These are phyloP conservation scores for Xerocomellus intermedius DNA, from an alignment of 768 basidiomycete genomes.

Conservation along the genomic window DNA sequence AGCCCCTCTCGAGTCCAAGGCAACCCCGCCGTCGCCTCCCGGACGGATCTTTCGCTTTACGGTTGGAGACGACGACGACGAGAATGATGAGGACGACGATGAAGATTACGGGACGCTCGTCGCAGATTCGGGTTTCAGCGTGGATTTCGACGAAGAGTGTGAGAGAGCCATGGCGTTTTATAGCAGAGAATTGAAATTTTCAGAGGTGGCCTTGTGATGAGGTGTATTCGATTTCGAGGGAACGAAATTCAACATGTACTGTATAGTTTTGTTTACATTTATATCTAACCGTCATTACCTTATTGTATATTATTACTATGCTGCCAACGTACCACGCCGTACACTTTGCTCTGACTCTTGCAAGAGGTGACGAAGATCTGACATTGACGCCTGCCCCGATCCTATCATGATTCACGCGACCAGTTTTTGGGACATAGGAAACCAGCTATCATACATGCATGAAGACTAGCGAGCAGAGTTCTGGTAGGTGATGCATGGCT, in stretches of 20 bases:
- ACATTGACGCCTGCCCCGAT: background rate
- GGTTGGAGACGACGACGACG: slow-evolving; percentile 19
- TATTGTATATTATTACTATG: slow-evolving; percentile 5
- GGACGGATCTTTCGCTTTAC: slow-evolving; percentile 21
- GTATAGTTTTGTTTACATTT: slow-evolving; percentile 21
- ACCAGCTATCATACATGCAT: background rate
- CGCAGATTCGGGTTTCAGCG: slow-evolving; percentile 14
- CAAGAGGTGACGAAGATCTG: background rate
- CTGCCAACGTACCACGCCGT: background rate
- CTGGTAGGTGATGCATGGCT: background rate
- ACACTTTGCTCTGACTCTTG: background rate
- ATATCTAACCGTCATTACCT: slow-evolving; percentile 17
- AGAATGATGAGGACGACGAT: slow-evolving; percentile 25
- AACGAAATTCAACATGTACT: background rate
- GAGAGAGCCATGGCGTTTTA: slow-evolving; percentile 27
- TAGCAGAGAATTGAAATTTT: slow-evolving; percentile 6
- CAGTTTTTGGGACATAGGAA: background rate
- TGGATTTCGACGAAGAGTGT: slow-evolving; percentile 26
- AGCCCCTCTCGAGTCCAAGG: background rate
- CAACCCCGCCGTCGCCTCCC: background rate
- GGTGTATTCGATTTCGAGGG: background rate
- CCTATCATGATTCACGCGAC: background rate
- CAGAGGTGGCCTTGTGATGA: background rate
- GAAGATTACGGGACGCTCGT: slow-evolving; percentile 29
- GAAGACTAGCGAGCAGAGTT: background rate